A percentile compares a stretch with the other conserved stretches of the same genome.
Conservation (phyloP, 306 rosid genomes). For the Myrica gale region DNA sequence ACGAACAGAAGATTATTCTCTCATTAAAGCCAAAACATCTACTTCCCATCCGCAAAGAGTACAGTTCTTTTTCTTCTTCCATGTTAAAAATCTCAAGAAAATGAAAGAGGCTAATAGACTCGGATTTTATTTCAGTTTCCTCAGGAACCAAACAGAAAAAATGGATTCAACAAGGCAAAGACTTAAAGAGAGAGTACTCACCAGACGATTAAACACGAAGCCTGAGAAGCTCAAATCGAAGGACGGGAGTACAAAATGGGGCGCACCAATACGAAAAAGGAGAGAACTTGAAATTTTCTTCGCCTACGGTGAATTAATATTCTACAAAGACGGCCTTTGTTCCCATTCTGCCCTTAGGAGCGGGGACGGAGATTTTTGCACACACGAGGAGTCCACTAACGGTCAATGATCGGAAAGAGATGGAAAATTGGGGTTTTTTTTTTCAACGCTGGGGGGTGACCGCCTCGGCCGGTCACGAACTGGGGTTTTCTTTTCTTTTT, state of each 20-base stretch:
- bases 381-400: neutral
- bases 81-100: neutral
- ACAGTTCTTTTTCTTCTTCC: neutral
- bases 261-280: neutral
- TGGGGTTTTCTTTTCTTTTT: too few relatives aligned
- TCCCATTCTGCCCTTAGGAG: slow-evolving; percentile 34
- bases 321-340: neutral
- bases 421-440: neutral
- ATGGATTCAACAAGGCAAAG: neutral
- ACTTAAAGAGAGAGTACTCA: slow-evolving; percentile 14
- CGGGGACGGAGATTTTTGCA: neutral
- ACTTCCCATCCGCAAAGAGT: neutral
- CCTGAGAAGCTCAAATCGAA: slow-evolving; percentile 13
- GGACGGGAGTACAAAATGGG: neutral
- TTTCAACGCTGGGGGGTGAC: too few relatives aligned
- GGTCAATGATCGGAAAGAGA: neutral
- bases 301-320: neutral
- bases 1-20: neutral
- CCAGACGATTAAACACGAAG: slow-evolving; percentile 22
- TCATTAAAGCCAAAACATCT: slow-evolving; percentile 1
- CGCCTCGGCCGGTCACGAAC: too few relatives aligned
- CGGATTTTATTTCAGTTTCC: neutral
- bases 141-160: slow-evolving; percentile 8
- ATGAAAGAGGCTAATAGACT: neutral
- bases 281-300: neutral